phyloP scores from a whole-genome alignment of 129 eudicot species.

The Artemisia argyi region DNA sequence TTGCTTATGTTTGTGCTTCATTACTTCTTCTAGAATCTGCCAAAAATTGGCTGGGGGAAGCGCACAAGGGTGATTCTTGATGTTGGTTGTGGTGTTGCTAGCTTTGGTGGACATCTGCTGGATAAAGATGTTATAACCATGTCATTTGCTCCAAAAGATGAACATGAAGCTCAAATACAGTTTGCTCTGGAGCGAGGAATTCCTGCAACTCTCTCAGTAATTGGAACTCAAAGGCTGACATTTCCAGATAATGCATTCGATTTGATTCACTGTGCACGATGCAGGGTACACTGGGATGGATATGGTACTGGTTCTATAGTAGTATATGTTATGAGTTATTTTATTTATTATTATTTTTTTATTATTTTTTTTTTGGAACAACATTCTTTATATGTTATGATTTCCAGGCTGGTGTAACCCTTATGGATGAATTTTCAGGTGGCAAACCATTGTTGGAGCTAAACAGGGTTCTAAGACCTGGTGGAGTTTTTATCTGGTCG shows the following conservation, averaged over 20 bases:
- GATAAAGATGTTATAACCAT: slow-evolving; percentile 88
- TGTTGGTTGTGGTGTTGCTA: slow-evolving; percentile 99
- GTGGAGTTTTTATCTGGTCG: slow-evolving; percentile 96
- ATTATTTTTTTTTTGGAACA: not conserved
- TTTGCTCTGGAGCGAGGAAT: slow-evolving; percentile 98
- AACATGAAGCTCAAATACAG: slow-evolving; percentile 98
- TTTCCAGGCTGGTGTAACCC: slow-evolving; percentile 7
- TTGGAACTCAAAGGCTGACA: slow-evolving; percentile 94
- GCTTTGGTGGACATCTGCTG: slow-evolving; percentile 96
- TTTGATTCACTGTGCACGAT: slow-evolving; percentile 96
- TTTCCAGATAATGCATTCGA: slow-evolving; percentile 92
- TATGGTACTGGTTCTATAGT: slow-evolving; percentile 49
- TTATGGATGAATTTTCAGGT: slow-evolving; percentile 50
- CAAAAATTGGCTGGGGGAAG: slow-evolving; percentile 89
- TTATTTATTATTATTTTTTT: too few relatives aligned
- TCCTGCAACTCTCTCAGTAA: slow-evolving; percentile 92
- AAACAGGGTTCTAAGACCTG: slow-evolving; percentile 91
- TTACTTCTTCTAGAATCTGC: slow-evolving; percentile 56
- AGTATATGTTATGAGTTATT: not conserved
- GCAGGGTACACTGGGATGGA: slow-evolving; percentile 99
- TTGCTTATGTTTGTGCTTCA: slow-evolving; percentile 16
- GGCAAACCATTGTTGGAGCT: slow-evolving; percentile 92
- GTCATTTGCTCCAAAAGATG: slow-evolving; percentile 99
- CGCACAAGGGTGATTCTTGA: slow-evolving; percentile 86
- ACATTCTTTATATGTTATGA: not conserved